Conservation (phyloP, 345 rosid species). For the Erodium maritimum region DNA sequence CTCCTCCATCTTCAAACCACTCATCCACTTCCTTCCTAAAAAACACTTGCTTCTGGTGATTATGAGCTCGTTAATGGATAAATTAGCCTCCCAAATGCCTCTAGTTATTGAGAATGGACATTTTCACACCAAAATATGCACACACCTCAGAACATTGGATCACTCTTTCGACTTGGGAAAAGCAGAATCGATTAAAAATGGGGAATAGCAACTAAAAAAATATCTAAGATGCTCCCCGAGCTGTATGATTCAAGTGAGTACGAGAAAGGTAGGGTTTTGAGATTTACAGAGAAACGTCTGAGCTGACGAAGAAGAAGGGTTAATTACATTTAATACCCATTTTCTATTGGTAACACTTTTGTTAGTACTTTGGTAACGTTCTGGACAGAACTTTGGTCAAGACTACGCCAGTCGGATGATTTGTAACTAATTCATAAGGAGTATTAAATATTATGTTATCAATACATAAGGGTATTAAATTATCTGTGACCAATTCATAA, state of each 20-base stretch:
- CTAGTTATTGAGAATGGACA: neutral
- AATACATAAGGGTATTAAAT: too few species aligned
- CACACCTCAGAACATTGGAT: slow-evolving; percentile 18
- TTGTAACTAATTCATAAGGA: too few species aligned
- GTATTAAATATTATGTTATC: too few species aligned
- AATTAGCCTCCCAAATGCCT: slow-evolving; percentile 1
- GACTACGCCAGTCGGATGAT: too few species aligned
- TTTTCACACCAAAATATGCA: slow-evolving; percentile 5
- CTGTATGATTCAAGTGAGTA: neutral
- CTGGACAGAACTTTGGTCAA: too few species aligned
- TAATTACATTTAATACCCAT: too few species aligned
- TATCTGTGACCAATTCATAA: too few species aligned
- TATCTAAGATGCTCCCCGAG: slow-evolving; percentile 5
- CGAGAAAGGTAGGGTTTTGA: slow-evolving; percentile 5
- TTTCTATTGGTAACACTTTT: too few species aligned
- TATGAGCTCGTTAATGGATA: slow-evolving; percentile 1
- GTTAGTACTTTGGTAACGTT: too few species aligned
- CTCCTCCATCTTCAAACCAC: slow-evolving; percentile 48
- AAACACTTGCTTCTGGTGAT: neutral
- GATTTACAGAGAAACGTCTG: slow-evolving; percentile 1
- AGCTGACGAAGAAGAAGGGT: slow-evolving; percentile 1
- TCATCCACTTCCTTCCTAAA: neutral
- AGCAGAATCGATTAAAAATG: neutral
- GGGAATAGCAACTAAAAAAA: neutral
- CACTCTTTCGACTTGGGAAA: slow-evolving; percentile 6